Percentiles rank a stretch among this genome's conserved stretches.
These are phyloP conservation scores for Aspergillus biplanus DNA, from an alignment of 495 filamentous ascomycete genomes.

Conservation along the genomic window DNA sequence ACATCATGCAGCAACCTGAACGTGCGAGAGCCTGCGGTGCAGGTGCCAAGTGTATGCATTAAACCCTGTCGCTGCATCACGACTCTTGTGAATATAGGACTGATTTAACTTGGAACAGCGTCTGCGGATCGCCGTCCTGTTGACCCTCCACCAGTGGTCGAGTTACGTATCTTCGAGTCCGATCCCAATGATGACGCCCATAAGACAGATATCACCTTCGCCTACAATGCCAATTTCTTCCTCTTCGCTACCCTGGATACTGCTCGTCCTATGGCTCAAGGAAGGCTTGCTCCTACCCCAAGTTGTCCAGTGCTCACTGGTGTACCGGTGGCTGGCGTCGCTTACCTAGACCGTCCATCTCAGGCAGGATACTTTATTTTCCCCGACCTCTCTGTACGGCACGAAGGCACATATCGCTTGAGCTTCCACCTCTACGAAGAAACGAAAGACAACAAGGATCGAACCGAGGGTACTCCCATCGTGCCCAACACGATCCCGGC, in stretches of 20 bases:
- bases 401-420: constrained; percentile 88
- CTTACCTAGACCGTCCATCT: constrained; percentile 88
- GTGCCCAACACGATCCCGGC: constrained; percentile 25
- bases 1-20: constrained; percentile 92
- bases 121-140: constrained; percentile 96
- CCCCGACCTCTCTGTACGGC: constrained; percentile 93
- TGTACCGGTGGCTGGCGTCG: constrained; percentile 94
- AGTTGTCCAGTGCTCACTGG: constrained; percentile 88
- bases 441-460: constrained; percentile 76
- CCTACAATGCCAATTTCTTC: constrained; percentile 97
- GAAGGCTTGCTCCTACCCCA: constrained; percentile 68
- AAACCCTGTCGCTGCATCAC: background rate
- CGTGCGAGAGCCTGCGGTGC: constrained; percentile 95
- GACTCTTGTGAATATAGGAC: background rate
- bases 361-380: constrained; percentile 98
- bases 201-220: constrained; percentile 80
- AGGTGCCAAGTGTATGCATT: constrained; percentile 84
- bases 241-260: constrained; percentile 91
- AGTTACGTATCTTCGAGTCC: constrained; percentile 84
- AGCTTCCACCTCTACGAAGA: constrained; percentile 94
- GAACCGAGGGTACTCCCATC: constrained; percentile 52
- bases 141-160: constrained; percentile 95
- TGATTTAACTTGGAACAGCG: constrained; percentile 52
- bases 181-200: constrained; percentile 56
- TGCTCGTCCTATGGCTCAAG: constrained; percentile 83